Base-by-base conservation (phyloP, 768 basidiomycete species). In the Lyophyllum decastes region DNA sequence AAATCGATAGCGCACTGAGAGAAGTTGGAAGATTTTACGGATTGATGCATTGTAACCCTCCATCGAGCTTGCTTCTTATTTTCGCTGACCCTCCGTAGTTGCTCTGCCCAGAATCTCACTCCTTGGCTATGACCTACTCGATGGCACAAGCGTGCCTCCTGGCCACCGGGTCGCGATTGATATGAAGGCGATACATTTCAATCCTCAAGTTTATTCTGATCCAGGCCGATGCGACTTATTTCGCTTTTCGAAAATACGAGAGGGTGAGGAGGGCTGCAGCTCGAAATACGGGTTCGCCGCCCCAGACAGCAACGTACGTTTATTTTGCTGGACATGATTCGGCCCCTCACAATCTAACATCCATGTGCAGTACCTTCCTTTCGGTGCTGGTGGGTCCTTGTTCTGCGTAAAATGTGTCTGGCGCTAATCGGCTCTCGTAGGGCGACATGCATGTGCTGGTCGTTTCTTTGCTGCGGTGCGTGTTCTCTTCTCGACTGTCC, bases 361-460 rank as follows among this genome's bases (percentile, higher is more conserved):
- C 5, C 44, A 17, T 45, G 46, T 55, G 19, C 49, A 77, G 74
- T 74, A 71, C 58, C 67, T 76, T 44, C 72, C 73, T n/a, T 78
- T 76, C 62, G 72, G 75, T 61, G 72, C 71, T 57, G 74, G 75
- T 74, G 60, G 50, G 60, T 45, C 10, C 30, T 30, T 11, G 24
- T 2, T 41, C 17, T 1, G 27, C n/a, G 40, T 10, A 16, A 45
- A 50, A 30, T 30, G 10, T 22, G 34, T 11, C 46, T 53, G 16
- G 27, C 24, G 11, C 14, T 52, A 26, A 54, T 25, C n/a, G 17
- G 30, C 14, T 4, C n/a, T 17, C 12, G 27, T 53, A 75, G 71
- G 72, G n/a, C 68, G 70, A 26, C 72, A 74, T 62, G 70, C 73
- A 52, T 76, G 75, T 64, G 70, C 73, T 47, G 73, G 73, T 22